Conservation (phyloP, 305 asterid genomes). For the Solanum chacoense region DNA sequence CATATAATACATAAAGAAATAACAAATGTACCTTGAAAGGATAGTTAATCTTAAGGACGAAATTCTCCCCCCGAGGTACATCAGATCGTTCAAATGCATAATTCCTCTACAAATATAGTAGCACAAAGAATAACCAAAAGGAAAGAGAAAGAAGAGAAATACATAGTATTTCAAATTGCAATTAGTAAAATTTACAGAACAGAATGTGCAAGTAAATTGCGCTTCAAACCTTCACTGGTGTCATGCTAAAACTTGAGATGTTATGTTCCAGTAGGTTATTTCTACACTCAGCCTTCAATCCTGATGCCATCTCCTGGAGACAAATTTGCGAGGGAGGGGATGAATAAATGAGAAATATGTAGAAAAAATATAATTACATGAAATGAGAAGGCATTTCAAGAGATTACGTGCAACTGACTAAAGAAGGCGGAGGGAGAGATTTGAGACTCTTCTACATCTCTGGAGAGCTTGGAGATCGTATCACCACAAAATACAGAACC, state of each 20-base stretch:
- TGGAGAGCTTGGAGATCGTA: conserved; percentile 41
- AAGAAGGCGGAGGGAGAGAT: conserved; percentile 35
- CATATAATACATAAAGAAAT: neutral
- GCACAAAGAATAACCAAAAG: conserved; percentile 7
- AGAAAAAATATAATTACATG: conserved; percentile 7
- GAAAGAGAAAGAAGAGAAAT: neutral
- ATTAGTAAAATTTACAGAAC: neutral
- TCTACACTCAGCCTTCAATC: conserved; percentile 58
- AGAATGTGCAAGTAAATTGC: neutral
- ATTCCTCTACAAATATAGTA: conserved; percentile 46
- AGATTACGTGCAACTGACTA: conserved; percentile 59
- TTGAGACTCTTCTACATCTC: conserved; percentile 45
- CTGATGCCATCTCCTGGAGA: conserved; percentile 74
- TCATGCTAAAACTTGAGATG: conserved; percentile 72
- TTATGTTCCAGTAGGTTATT: conserved; percentile 45
- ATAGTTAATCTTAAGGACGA: conserved; percentile 74
- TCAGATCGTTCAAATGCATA: conserved; percentile 94
- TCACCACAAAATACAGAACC: conserved; percentile 40
- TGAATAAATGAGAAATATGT: conserved; percentile 8
- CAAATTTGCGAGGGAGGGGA: neutral
- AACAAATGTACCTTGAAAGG: conserved; percentile 60
- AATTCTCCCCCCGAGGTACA: conserved; percentile 76
- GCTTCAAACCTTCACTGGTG: conserved; percentile 77
- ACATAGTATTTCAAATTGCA: neutral
- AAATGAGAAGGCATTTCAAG: conserved; percentile 2